These are phyloP conservation scores for Starmerella stigmatis DNA, from an alignment of 805 yeast species.

Conservation along the genomic window DNA sequence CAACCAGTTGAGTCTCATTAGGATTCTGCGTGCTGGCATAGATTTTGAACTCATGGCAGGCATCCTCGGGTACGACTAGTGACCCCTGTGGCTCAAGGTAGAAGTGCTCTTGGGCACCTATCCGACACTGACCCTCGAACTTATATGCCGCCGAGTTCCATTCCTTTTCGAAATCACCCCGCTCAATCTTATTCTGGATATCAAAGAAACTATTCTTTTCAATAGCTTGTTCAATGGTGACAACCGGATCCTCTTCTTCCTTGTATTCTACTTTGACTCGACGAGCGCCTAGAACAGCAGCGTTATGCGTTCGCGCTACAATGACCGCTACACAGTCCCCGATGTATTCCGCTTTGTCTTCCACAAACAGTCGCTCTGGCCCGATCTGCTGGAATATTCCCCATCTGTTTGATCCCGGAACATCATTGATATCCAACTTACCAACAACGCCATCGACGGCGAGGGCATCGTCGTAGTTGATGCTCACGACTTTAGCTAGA, in stretches of 20 bases:
- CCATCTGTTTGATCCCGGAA: conserved; percentile 35
- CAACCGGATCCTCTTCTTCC: conserved; percentile 31
- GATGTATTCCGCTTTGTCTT: conserved; percentile 33
- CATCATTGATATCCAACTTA: conserved; percentile 35
- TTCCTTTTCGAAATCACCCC: conserved; percentile 36
- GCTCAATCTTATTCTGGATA: conserved; percentile 30
- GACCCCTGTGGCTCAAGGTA: conserved; percentile 41
- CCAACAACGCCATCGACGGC: conserved; percentile 38
- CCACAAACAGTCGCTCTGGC: conserved; percentile 35
- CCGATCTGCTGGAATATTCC: conserved; percentile 35
- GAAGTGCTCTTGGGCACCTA: conserved; percentile 43
- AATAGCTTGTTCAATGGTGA: conserved; percentile 39
- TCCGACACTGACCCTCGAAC: conserved; percentile 34
- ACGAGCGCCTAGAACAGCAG: conserved; percentile 37
- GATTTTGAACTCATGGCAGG: conserved; percentile 36
- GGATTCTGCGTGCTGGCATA: conserved; percentile 40
- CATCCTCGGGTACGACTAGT: conserved; percentile 37
- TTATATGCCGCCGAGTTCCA: conserved; percentile 30
- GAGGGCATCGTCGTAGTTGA: conserved; percentile 34
- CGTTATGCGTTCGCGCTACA: conserved; percentile 33
- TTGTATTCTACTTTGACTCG: conserved; percentile 37
- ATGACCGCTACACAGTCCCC: conserved; percentile 40
- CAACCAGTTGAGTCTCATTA: conserved; percentile 37
- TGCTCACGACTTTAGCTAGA: conserved; percentile 36
- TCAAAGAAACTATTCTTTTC: conserved; percentile 35